Percentiles rank a stretch among this genome's conserved stretches.
Evolutionary conservation across 2,329 filamentous ascomycete species (phyloP).

Genomic region (Escovopsis sp.): DNA sequence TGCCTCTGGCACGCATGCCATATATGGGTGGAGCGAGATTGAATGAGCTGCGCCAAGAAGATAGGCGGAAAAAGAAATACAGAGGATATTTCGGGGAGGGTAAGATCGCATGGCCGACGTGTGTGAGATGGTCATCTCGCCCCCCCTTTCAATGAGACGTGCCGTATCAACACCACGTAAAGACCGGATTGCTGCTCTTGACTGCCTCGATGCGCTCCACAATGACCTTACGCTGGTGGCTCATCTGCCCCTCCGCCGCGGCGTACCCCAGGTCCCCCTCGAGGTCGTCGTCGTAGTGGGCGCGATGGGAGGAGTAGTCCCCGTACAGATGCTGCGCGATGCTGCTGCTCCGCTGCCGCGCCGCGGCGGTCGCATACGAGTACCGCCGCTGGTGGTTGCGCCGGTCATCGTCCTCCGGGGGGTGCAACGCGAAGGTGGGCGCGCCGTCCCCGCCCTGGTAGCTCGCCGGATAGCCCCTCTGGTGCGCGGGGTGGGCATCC

Average conservation of each 20-base stretch:
- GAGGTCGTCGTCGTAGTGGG: conserved; percentile 56
- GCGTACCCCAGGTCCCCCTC: conserved; percentile 92
- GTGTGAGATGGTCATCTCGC: too few species aligned
- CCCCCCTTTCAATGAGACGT: too few species aligned
- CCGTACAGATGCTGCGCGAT: conserved; percentile 40
- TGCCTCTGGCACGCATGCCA: too few species aligned
- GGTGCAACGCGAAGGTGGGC: conserved; percentile 25
- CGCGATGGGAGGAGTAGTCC: conserved; percentile 24
- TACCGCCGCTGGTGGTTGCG: conserved; percentile 34
- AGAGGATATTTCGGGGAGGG: too few species aligned
- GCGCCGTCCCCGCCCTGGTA: conserved; percentile 20
- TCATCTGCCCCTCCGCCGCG: conserved; percentile 86
- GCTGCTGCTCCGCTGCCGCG: conserved; percentile 32
- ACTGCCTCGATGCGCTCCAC: conserved; percentile 92
- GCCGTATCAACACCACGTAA: conserved; percentile 72
- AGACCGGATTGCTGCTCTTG: conserved; percentile 88
- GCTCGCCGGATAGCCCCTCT: conserved; percentile 16
- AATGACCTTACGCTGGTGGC: conserved; percentile 83
- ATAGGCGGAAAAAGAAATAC: too few species aligned
- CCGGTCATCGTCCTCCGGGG: conserved; percentile 30
- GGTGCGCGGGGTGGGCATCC: not conserved
- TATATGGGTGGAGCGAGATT: too few species aligned
- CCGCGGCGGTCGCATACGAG: conserved; percentile 35
- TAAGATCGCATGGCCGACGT: too few species aligned
- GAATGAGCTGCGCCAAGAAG: too few species aligned